These are phyloP conservation scores for Cladochytrium replicatum DNA, from an alignment of 192 early-diverging fungal species.

Conservation along the genomic window DNA sequence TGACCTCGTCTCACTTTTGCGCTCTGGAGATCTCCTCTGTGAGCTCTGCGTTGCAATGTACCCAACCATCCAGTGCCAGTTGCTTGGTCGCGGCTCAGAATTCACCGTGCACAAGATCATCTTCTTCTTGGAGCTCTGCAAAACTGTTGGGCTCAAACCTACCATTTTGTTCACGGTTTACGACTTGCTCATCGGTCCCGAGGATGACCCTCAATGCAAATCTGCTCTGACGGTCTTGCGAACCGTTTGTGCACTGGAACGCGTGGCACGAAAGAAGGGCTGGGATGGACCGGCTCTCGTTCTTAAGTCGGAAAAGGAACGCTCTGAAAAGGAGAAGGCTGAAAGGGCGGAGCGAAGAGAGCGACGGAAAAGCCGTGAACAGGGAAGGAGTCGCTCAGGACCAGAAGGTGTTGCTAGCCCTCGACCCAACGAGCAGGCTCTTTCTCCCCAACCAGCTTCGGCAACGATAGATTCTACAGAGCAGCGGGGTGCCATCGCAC, in stretches of 20 bases:
- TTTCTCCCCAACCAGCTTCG: too few species aligned
- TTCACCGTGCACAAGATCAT: conserved; percentile 45
- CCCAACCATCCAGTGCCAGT: conserved; percentile 34
- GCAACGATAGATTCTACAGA: neutral
- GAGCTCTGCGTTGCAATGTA: conserved; percentile 27
- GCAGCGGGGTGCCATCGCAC: conserved; percentile 5
- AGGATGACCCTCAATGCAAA: conserved; percentile 19
- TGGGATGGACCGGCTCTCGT: conserved; percentile 35
- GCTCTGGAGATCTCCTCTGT: conserved; percentile 34
- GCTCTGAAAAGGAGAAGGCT: too few species aligned
- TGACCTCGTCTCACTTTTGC: conserved; percentile 25
- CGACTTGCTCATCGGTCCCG: conserved; percentile 27
- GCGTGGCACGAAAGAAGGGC: conserved; percentile 30
- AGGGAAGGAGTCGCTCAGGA: conserved; percentile 3
- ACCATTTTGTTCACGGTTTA: conserved; percentile 29
- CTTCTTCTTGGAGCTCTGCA: conserved; percentile 45
- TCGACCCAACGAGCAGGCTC: too few species aligned
- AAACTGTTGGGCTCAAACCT: conserved; percentile 34
- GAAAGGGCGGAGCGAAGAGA: neutral
- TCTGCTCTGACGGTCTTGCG: conserved; percentile 27
- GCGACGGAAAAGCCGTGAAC: neutral
- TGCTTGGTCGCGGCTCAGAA: conserved; percentile 33
- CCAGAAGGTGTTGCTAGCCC: too few species aligned
- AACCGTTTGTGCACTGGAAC: conserved; percentile 34
- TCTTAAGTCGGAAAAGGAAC: too few species aligned